Evolutionary conservation across 2,329 filamentous ascomycete species (phyloP), one percentile per base, ranked within the genome.

Genomic region (Dendrostoma leiphaemia): DNA sequence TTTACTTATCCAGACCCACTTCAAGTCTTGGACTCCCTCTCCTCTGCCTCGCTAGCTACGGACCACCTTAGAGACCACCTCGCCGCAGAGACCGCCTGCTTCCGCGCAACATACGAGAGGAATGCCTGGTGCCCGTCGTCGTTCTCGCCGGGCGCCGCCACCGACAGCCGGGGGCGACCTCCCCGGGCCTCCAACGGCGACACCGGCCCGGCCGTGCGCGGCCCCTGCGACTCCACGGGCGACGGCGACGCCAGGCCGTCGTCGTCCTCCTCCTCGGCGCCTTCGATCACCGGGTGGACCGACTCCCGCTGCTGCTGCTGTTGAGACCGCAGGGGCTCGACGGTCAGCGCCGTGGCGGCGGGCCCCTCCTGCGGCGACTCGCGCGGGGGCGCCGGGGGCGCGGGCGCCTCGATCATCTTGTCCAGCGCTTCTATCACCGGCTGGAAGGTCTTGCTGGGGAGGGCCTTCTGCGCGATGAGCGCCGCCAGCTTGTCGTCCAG

Each of bases 41-140:
- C 13, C 13, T 26, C 34, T 12, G 17, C 15, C 19, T 38, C 49
- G 38, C 32, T 32, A 26, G 15, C 31, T 13, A 19, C 15, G 17
- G 55, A 35, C 23, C 48, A 41, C n/a, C 44, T 9, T 15, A 57
- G 28, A n/a, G 55, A 51, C 55, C 55, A 57, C 23, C 52, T 51
- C 37, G 43, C 41, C 29, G 45, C 41, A 15, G 47, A n/a, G 12
- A 57, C 51, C 32, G 50, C 51, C 55, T 51, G 51, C 48, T 57
- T 57, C 9, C 55, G 47, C 21, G 43, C 48, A 51, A 57, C 55
- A 10, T 57, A 57, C 5, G 26, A 47, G 1, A 57, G n/a, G 6
- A 48, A 57, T 6, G 55, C 47, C 43, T 38, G 45, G 17, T 57
- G 51, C 31, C 19, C 53, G 21, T 44, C 47, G 3, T 38, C 51